A percentile compares a stretch with the other conserved stretches of the same genome.
phyloP scores from a whole-genome alignment of 2,329 filamentous ascomycete genomes.

The Claviceps fusiformis region DNA sequence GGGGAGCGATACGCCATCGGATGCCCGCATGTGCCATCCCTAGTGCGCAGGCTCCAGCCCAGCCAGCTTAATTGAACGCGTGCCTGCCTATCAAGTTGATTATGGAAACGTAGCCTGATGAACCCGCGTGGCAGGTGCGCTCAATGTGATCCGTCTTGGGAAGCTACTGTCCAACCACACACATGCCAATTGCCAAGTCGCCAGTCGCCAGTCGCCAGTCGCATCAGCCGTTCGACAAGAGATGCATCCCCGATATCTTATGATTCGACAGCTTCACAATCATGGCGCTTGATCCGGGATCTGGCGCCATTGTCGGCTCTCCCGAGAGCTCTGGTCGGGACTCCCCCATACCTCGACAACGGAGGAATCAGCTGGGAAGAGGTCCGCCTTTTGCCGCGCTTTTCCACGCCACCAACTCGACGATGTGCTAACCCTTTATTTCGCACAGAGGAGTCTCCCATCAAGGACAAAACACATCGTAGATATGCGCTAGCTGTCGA shows the following conservation, averaged over 20 bases:
- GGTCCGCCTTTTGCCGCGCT: conserved; percentile 37
- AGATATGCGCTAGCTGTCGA: conserved; percentile 85
- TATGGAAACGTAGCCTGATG: conserved; percentile 11
- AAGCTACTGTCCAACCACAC: neutral
- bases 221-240: conserved; percentile 1
- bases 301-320: conserved; percentile 47
- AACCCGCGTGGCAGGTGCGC: neutral
- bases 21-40: too few relatives aligned
- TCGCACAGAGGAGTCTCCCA: conserved; percentile 36
- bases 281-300: conserved; percentile 52
- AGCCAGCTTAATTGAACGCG: too few relatives aligned
- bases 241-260: conserved; percentile 3
- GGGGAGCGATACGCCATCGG: too few relatives aligned
- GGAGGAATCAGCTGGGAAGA: conserved; percentile 63
- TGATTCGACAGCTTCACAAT: conserved; percentile 13
- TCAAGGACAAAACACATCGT: conserved; percentile 59
- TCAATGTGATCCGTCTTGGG: neutral
- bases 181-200: too few relatives aligned
- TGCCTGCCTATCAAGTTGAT: neutral
- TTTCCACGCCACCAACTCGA: conserved; percentile 1
- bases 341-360: conserved; percentile 61
- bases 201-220: too few relatives aligned
- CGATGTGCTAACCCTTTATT: neutral
- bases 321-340: conserved; percentile 75
- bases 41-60: too few relatives aligned